Base-by-base conservation (phyloP, 163 green algal genomes). In the Coccomyxa subellipsoidea region DNA sequence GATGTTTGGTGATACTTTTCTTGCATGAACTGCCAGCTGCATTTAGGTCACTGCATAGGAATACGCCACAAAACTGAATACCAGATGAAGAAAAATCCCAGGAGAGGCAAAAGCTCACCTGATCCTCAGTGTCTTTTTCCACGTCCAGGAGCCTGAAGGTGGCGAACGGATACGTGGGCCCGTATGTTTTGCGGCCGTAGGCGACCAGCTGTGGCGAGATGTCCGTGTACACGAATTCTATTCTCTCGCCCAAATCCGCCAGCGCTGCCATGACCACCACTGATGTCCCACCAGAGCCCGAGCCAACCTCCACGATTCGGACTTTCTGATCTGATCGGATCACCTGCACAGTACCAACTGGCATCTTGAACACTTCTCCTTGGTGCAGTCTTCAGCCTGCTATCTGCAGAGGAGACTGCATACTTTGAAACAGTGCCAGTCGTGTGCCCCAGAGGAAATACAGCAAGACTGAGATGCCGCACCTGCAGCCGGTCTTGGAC, bases 141-240 rank as follows among this genome's bases (percentile, higher is more conserved):
- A 81, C 54, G 29, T 82, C 78, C 78, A 82, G 54, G 35, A 76
- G 18, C 18, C 47, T 32, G 54, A 82, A 82, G 35, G 32, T 54
- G 54, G 54, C 78, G 37, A 82, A 82, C 3, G 78, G 54, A 27
- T 77, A 82, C 5, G n/a, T 21, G 21, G 35, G 35, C 7, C 54
- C 78, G 34, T 82, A 82, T 1, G 54, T 82, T 31, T 31, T 72
- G 54, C 78, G 78, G 35, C 78, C 78, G 36, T 82, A 82, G 78
- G 53, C 78, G 18, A 82, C 54, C 8, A 82, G 78, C 78, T 82
- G 78, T 18, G 78, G 31, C 4, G 31, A 59, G 54, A 82, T 76
- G 54, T 82, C 78, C 34, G 78, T 82, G 78, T 82, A 82, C 15
- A 76, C 25, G 35, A 77, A 76, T 18, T 82, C 78, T 0, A 76